Evolutionary conservation across 2,329 filamentous ascomycete species (phyloP).

Genomic region (Microdochium bolleyi): DNA sequence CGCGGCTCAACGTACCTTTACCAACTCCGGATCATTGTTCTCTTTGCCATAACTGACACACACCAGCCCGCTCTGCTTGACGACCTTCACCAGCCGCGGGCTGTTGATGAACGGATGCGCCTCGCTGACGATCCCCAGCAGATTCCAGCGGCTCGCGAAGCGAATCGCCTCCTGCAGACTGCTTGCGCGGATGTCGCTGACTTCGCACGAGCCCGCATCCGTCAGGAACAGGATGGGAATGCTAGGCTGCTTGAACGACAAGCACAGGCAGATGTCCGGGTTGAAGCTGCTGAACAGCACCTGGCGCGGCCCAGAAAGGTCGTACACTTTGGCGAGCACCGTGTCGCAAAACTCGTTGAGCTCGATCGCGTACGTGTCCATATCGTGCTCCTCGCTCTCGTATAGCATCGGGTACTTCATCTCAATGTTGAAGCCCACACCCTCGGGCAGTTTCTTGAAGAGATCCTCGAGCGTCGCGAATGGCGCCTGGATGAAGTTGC

Average conservation of each 20-base stretch:
- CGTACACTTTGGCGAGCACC: slow-evolving; percentile 83
- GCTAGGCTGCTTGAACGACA: slow-evolving; percentile 95
- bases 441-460: slow-evolving; percentile 73
- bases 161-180: slow-evolving; percentile 92
- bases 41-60: slow-evolving; percentile 89
- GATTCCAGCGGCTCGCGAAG: slow-evolving; percentile 90
- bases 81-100: slow-evolving; percentile 80
- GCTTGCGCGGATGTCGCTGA: slow-evolving; percentile 83
- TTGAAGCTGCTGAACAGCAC: slow-evolving; percentile 98
- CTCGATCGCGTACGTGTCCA: slow-evolving; percentile 94
- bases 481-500: slow-evolving; percentile 89
- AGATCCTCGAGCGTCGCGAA: slow-evolving; percentile 94
- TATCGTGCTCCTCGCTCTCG: slow-evolving; percentile 89
- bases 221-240: slow-evolving; percentile 94
- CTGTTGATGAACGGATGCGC: slow-evolving; percentile 84
- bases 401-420: slow-evolving; percentile 99
- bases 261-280: slow-evolving; percentile 87
- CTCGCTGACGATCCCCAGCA: slow-evolving; percentile 85
- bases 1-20: slow-evolving; percentile 60
- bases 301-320: slow-evolving; percentile 72
- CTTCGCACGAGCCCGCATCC: slow-evolving; percentile 72
- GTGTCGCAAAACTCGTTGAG: slow-evolving; percentile 96
- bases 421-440: slow-evolving; percentile 95
- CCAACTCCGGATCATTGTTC: slow-evolving; percentile 82
- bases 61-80: slow-evolving; percentile 89